These are phyloP conservation scores for Fusarium beomiforme DNA, from an alignment of 2,329 filamentous ascomycete species.

Conservation along the genomic window DNA sequence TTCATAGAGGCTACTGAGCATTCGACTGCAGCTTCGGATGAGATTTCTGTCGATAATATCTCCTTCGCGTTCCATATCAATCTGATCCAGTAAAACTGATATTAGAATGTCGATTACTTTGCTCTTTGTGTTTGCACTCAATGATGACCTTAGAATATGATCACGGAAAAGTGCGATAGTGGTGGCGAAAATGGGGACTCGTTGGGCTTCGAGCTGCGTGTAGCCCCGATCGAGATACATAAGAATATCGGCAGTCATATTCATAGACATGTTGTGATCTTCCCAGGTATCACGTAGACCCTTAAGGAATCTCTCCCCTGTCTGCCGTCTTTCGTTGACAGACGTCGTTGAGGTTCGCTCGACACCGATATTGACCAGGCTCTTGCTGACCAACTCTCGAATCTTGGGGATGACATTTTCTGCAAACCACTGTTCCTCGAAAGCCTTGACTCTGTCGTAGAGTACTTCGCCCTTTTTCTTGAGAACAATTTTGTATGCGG, in stretches of 20 bases:
- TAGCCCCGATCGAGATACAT: conserved; percentile 97
- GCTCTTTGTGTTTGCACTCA: conserved; percentile 57
- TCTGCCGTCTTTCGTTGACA: conserved; percentile 80
- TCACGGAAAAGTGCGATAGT: conserved; percentile 91
- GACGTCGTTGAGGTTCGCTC: conserved; percentile 67
- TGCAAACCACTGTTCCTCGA: conserved; percentile 85
- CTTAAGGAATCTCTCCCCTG: conserved; percentile 84
- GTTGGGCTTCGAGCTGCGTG: conserved; percentile 70
- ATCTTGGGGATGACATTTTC: conserved; percentile 78
- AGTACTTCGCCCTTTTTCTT: conserved; percentile 85
- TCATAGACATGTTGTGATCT: conserved; percentile 91
- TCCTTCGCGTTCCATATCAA: conserved; percentile 90
- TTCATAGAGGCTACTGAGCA: conserved; percentile 91
- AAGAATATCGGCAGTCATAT: conserved; percentile 94
- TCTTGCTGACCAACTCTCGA: conserved; percentile 74
- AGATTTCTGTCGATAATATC: conserved; percentile 87
- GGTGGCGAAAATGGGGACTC: conserved; percentile 82
- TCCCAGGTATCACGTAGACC: conserved; percentile 83
- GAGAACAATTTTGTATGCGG: conserved; percentile 92
- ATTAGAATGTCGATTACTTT: conserved; percentile 80
- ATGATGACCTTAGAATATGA: conserved; percentile 75
- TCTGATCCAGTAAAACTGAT: conserved; percentile 86
- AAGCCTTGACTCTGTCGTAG: conserved; percentile 81
- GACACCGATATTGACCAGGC: conserved; percentile 69
- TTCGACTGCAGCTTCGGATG: conserved; percentile 84